Evolutionary conservation across 2,329 filamentous ascomycete genomes (phyloP), one percentile per base, ranked within the genome.

Genomic region (Rosellinia necatrix): DNA sequence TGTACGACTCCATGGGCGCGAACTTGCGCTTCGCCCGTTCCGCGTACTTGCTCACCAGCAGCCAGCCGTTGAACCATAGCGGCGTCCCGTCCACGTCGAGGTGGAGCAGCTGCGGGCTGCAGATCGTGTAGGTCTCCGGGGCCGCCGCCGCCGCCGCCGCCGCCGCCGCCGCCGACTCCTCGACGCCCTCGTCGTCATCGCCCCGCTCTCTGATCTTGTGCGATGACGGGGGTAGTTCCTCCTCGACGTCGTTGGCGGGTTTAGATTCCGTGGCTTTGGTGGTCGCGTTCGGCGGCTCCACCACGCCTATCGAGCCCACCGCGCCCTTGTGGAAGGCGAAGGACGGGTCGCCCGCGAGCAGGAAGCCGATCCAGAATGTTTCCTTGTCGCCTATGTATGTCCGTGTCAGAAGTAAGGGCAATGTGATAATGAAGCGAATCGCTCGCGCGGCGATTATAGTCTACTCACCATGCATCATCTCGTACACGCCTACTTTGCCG

Each of bases 351-450:
- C 74, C 76, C 15, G 72, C 74, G 12, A 79, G 71, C 53, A 78
- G 73, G 70, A 75, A 79, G n/a, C 75, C 74, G 3, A 79, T 70
- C 77, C 77, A 79, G 68, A 78, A 79, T 2, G 76, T 79, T 57
- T 79, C 77, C 58, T 79, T 79, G 64, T 79, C 76, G 40, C 76
- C 75, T 60, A 19, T 30, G 19, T 15, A 35, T 37, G 49, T 59
- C 1, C 58, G 49, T 43, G 15, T 43, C 29, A 6, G 29, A 15
- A 22, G 4, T 15, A 9, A 21, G 8, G 8, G n/a, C n/a, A n/a
- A n/a, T n/a, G n/a, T n/a, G n/a, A n/a, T n/a, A n/a, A n/a, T n/a
- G n/a, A n/a, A n/a, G n/a, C n/a, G n/a, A n/a, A n/a, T n/a, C n/a
- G n/a, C n/a, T n/a, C n/a, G n/a, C n/a, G n/a, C n/a, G n/a, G n/a